These are phyloP conservation scores for Zygotorulaspora florentina DNA, from an alignment of 805 yeast species.

Conservation along the genomic window DNA sequence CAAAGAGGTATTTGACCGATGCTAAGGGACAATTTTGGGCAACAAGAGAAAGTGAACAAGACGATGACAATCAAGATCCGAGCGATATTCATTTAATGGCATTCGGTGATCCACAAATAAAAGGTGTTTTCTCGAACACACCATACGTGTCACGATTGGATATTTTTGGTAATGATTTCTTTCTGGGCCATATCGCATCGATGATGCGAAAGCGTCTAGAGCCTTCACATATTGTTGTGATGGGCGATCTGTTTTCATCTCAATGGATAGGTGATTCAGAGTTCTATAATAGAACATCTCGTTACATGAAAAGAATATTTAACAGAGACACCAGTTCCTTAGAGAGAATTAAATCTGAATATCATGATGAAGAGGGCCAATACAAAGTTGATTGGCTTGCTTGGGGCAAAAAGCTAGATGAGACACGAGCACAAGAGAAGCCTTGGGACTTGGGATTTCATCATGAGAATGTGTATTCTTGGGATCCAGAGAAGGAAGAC, in stretches of 20 bases:
- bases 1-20: constrained; percentile 29
- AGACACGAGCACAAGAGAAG: constrained; percentile 21
- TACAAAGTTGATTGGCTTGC: constrained; percentile 28
- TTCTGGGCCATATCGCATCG: constrained; percentile 75
- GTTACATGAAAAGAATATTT: constrained; percentile 69
- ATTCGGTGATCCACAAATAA: constrained; percentile 96
- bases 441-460: constrained; percentile 42
- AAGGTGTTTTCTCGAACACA: constrained; percentile 76
- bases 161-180: constrained; percentile 84
- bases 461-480: constrained; percentile 59
- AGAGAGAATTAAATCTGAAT: constrained; percentile 37
- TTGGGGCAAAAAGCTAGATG: constrained; percentile 27
- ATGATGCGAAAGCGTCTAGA: constrained; percentile 57
- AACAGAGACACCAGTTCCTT: constrained; percentile 60
- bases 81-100: constrained; percentile 65
- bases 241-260: constrained; percentile 90
- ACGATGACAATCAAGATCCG: constrained; percentile 15
- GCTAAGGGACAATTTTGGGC: constrained; percentile 21
- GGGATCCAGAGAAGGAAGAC: constrained; percentile 51
- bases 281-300: constrained; percentile 69
- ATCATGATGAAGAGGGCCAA: constrained; percentile 26
- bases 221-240: constrained; percentile 80
- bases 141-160: constrained; percentile 72
- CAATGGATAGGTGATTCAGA: constrained; percentile 94
- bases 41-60: constrained; percentile 4